phyloP scores from a whole-genome alignment of 129 eudicot genomes.

The carrot (Daucus carota) region DNA sequence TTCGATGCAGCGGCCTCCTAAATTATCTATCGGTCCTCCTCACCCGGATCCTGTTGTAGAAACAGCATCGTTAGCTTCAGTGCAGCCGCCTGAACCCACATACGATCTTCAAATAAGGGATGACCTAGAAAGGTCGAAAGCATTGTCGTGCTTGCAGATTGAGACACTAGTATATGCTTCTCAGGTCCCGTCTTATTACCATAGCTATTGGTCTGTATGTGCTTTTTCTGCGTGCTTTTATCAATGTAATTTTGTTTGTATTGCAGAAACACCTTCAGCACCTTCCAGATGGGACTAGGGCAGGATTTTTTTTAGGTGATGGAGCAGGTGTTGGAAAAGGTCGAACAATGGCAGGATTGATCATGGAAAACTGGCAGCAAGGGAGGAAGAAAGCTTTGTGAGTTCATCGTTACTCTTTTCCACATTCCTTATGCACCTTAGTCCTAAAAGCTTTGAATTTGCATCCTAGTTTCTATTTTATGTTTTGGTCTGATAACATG shows the following conservation, averaged over 20 bases:
- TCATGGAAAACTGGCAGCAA: constrained; percentile 98
- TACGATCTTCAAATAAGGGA: constrained; percentile 66
- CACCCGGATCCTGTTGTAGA: constrained; percentile 98
- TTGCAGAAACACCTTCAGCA: constrained; percentile 93
- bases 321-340: constrained; percentile 99
- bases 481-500: neutral
- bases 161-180: constrained; percentile 97
- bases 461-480: neutral
- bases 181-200: constrained; percentile 51
- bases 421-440: neutral
- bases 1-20: constrained; percentile 77
- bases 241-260: constrained; percentile 16
- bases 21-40: constrained; percentile 84
- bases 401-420: constrained; percentile 30
- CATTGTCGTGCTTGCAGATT: constrained; percentile 89
- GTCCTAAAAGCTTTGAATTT: constrained; percentile 5
- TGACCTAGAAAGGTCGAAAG: constrained; percentile 63
- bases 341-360: constrained; percentile 91
- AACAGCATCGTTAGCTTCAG: constrained; percentile 92
- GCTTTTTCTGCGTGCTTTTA: constrained; percentile 12
- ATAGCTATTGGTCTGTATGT: neutral
- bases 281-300: constrained; percentile 64
- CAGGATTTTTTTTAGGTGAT: constrained; percentile 95
- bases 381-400: constrained; percentile 92
- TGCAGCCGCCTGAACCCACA: constrained; percentile 98